Evolutionary conservation across 2,329 filamentous ascomycete species (phyloP).

Genomic region (Xylaria sp.): DNA sequence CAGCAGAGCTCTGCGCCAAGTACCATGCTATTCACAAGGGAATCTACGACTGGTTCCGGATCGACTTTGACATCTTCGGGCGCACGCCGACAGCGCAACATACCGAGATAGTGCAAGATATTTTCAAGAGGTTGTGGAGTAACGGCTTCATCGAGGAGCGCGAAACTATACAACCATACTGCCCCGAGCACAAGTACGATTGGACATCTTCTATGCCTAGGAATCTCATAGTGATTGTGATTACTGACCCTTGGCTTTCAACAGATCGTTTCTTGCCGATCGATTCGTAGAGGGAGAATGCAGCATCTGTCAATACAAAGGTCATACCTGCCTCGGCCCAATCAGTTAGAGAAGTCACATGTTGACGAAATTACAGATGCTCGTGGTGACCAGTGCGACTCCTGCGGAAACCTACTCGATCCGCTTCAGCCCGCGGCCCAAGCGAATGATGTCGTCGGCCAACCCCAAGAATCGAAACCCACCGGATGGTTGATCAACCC

Average conservation of each 20-base stretch:
- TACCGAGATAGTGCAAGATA: constrained; percentile 89
- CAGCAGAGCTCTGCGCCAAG: constrained; percentile 86
- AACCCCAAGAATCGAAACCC: constrained; percentile 35
- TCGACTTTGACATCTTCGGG: constrained; percentile 94
- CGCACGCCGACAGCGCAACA: constrained; percentile 88
- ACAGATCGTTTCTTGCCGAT: constrained; percentile 75
- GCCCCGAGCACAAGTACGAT: constrained; percentile 67
- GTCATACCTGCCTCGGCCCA: neutral
- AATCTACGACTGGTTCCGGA: constrained; percentile 64
- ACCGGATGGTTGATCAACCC: constrained; percentile 48
- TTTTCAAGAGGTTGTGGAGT: constrained; percentile 85
- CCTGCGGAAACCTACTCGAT: constrained; percentile 74
- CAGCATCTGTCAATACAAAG: constrained; percentile 56
- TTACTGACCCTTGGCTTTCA: neutral
- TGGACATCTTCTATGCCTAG: neutral
- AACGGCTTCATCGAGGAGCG: constrained; percentile 89
- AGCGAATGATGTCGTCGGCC: constrained; percentile 38
- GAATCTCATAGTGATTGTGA: neutral
- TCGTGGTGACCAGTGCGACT: constrained; percentile 58
- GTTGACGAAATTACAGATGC: constrained; percentile 4
- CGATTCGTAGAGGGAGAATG: constrained; percentile 57
- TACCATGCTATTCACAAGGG: constrained; percentile 89
- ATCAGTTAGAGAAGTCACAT: neutral
- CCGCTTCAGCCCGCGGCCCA: constrained; percentile 62
- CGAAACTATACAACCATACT: constrained; percentile 88